Base-by-base conservation (phyloP, 78 protist genomes). In the Bodo saltans region DNA sequence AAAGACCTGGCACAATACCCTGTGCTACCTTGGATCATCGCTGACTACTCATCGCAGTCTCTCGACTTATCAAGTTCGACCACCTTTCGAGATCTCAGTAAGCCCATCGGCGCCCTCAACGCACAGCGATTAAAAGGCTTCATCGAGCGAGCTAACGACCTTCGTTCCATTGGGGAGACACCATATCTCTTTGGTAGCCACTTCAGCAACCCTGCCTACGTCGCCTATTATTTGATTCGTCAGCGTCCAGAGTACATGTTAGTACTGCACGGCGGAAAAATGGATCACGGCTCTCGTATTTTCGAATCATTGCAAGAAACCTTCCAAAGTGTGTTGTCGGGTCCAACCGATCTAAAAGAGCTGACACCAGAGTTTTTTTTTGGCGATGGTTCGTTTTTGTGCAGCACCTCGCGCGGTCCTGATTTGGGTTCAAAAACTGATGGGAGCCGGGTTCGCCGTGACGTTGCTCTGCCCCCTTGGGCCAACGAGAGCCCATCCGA, bases 391-490 rank as follows among this genome's bases (percentile, higher is more conserved):
- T 74, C 78, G 38, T 95, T 93, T 67, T 79, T 95, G 35, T 1
- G 35, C 33, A 92, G 92, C 72, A 28, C 26, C 0, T 42, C 74
- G 84, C 41, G n/a, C n/a, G 52, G 83, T 21, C 69, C 93, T 68
- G 70, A 86, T 21, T 38, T 93, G 53, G 97, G 97, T 26, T 47
- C 76, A 1, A 29, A 78, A 30, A 73, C 40, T 32, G 88, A 91
- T 68, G 85, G 88, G 27, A 37, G 42, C 52, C 68, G 33, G 34
- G 82, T 94, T 21, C n/a, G 71, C 34, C 34, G n/a, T 2, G 71
- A 2, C 71, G 96, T 96, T 0, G 47, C 12, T n/a, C 90, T 97
- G 52, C 99, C 99, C 12, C 97, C 97, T n/a, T 97, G 99, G 99
- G 96, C 98, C 0, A n/a, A n/a, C n/a, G 79, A 34, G 38, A 74